Evolutionary conservation across 208 protist species (phyloP).

Genomic region (Crithidia mellificae): DNA sequence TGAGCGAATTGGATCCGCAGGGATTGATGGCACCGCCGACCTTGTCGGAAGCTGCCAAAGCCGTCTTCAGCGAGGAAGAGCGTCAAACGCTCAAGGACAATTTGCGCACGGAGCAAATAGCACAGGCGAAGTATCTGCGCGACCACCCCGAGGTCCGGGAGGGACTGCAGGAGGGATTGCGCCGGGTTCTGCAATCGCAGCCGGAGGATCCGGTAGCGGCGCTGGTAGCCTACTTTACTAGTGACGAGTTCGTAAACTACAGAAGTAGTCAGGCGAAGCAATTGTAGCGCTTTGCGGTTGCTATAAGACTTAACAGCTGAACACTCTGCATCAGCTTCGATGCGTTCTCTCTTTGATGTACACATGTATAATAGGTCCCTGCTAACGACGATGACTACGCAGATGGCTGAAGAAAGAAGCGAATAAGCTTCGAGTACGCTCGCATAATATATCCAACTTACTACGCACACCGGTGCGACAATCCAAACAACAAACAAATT

Average conservation of each 20-base stretch:
- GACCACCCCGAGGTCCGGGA: conserved; percentile 75
- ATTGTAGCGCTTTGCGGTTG: no score
- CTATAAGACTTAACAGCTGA: no score
- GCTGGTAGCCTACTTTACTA: conserved; percentile 51
- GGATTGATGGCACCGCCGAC: conserved; percentile 40
- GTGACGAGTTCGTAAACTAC: conserved; percentile 30
- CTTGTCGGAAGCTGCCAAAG: conserved; percentile 55
- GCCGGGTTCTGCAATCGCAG: conserved; percentile 50
- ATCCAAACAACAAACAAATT: no score
- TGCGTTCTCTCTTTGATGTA: no score
- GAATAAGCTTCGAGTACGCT: no score
- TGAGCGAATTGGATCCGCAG: conserved; percentile 4
- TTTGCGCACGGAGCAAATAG: conserved; percentile 66
- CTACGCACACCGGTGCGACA: no score
- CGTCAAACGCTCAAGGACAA: conserved; percentile 51
- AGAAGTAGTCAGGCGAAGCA: no score
- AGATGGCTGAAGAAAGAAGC: no score
- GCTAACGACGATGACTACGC: no score
- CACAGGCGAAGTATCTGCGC: conserved; percentile 82
- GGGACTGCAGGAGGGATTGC: conserved; percentile 57
- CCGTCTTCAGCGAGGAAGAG: conserved; percentile 73
- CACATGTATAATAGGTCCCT: background rate
- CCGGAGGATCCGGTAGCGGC: conserved; percentile 66
- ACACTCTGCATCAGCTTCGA: no score
- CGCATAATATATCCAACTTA: no score